Percentiles rank a stretch among this genome's conserved stretches.
These are phyloP conservation scores for Simmondsia chinensis DNA, from an alignment of 148 eudicot genomes.

Conservation along the genomic window DNA sequence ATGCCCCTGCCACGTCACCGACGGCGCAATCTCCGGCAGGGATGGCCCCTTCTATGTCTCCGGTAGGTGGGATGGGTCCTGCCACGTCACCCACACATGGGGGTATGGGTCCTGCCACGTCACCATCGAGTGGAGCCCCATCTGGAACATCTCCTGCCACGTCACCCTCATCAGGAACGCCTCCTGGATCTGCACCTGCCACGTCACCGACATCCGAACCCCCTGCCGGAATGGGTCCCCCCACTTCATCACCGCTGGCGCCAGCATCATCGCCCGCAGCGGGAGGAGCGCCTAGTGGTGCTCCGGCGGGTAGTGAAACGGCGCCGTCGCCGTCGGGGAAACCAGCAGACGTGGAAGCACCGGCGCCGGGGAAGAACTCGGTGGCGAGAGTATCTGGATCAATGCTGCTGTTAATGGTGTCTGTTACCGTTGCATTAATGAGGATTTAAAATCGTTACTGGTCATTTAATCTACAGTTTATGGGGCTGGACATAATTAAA, in stretches of 20 bases:
- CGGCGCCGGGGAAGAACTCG: not conserved
- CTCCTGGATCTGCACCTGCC: too few relatives aligned
- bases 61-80: not conserved
- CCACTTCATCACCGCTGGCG: not conserved
- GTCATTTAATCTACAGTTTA: too few relatives aligned
- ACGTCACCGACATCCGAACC: not conserved
- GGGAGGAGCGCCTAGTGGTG: not conserved
- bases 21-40: not conserved
- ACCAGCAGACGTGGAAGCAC: conserved; percentile 6
- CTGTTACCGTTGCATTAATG: conserved; percentile 1
- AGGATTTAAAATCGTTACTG: too few relatives aligned
- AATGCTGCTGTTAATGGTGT: not conserved
- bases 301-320: not conserved
- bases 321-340: not conserved
- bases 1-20: conserved; percentile 1
- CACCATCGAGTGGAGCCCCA: not conserved
- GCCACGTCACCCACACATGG: conserved; percentile 1
- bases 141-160: not conserved
- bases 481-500: too few relatives aligned
- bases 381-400: not conserved
- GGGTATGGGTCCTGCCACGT: not conserved
- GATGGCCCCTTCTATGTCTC: not conserved
- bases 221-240: too few relatives aligned
- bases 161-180: conserved; percentile 8
- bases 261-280: not conserved